phyloP scores from a whole-genome alignment of 108 stramenopile genomes.

The Parietichytrium sp. region DNA sequence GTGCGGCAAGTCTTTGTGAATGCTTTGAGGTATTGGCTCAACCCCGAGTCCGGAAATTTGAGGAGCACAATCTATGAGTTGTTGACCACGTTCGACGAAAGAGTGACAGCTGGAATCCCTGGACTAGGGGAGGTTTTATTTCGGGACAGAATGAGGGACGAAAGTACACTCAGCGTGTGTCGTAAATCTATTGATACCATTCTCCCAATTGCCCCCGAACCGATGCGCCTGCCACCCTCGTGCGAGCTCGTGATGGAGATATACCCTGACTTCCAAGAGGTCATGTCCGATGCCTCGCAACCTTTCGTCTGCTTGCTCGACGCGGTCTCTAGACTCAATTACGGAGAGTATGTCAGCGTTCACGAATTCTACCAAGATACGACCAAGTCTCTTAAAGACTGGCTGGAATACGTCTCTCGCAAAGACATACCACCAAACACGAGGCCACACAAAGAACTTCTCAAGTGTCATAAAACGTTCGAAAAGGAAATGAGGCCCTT shows the following conservation, averaged over 20 bases:
- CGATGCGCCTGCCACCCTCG: not conserved
- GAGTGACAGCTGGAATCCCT: not conserved
- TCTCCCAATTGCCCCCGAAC: not conserved
- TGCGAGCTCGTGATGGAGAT: not conserved
- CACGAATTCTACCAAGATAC: not conserved
- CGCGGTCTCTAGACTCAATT: not conserved
- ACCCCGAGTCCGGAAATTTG: not conserved
- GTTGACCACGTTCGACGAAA: not conserved
- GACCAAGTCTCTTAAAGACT: not conserved
- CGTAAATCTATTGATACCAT: not conserved
- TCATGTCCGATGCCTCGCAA: not conserved
- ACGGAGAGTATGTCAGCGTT: not conserved
- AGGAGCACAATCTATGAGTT: not conserved
- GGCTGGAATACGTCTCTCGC: not conserved
- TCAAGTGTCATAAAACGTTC: not conserved
- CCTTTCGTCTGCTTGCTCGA: constrained; percentile 2
- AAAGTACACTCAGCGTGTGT: not conserved
- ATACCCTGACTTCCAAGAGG: not conserved
- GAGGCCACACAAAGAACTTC: not conserved
- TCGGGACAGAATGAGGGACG: not conserved
- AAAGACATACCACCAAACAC: no score
- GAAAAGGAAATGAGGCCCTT: not conserved
- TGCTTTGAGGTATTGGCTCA: not conserved
- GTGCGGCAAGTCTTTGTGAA: not conserved
- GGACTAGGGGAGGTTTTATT: not conserved